Percentiles rank a stretch among this genome's conserved stretches.
Conservation (phyloP, 306 rosid genomes). For the Glycine soja region DNA sequence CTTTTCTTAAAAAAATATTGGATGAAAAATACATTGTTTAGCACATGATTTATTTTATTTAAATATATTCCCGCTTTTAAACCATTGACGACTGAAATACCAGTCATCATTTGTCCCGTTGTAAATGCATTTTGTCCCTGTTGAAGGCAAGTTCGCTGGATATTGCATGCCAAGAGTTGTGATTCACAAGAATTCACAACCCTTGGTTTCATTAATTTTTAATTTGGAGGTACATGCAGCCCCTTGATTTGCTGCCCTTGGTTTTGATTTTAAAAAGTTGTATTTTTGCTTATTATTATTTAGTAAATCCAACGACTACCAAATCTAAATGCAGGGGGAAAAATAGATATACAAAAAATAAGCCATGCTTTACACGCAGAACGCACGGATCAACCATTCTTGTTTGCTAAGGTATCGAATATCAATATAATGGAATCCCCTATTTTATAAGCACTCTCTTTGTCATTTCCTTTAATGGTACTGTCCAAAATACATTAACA, state of each 20-base stretch:
- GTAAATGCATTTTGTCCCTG: too few relatives aligned
- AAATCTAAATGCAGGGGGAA: too few relatives aligned
- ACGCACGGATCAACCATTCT: neutral
- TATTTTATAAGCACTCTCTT: neutral
- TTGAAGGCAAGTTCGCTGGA: neutral
- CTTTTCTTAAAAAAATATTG: too few relatives aligned
- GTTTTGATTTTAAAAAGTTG: slow-evolving; percentile 2
- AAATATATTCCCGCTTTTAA: too few relatives aligned
- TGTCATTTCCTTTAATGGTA: neutral
- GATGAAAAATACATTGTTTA: too few relatives aligned
- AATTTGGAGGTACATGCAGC: slow-evolving; percentile 20
- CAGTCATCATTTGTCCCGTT: too few relatives aligned
- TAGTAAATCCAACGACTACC: neutral
- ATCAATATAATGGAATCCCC: neutral
- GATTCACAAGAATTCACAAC: neutral
- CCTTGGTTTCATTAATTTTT: neutral
- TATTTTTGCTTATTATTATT: neutral
- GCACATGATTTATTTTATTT: too few relatives aligned
- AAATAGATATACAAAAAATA: neutral
- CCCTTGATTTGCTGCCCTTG: slow-evolving; percentile 37
- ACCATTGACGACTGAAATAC: too few relatives aligned
- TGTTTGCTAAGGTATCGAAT: neutral
- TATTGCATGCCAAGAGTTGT: neutral
- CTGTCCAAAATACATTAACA: neutral
- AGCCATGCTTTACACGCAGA: slow-evolving; percentile 47